Percentiles rank a stretch among this genome's conserved stretches.
Evolutionary conservation across 2,329 filamentous ascomycete species (phyloP).

Genomic region (Xylaria sp.): DNA sequence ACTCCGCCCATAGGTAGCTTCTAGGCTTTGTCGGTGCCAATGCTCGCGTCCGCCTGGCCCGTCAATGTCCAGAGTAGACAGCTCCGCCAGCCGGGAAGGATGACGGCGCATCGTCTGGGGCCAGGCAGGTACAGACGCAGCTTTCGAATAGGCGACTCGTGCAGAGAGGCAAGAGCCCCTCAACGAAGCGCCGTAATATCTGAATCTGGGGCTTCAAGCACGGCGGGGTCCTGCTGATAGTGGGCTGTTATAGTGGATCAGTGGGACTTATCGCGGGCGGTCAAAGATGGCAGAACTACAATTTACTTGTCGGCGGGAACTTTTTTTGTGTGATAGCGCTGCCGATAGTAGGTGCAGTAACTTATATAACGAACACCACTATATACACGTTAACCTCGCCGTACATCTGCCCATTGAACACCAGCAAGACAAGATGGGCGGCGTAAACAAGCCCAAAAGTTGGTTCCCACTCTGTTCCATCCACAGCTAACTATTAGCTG

Average conservation of each 20-base stretch:
- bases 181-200: not conserved
- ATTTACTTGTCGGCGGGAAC: slow-evolving; percentile 39
- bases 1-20: slow-evolving; percentile 26
- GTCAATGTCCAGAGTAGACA: not conserved
- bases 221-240: slow-evolving; percentile 40
- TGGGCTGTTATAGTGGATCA: slow-evolving; percentile 28
- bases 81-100: not conserved
- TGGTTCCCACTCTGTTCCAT: slow-evolving; percentile 28
- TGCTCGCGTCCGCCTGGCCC: not conserved
- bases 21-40: not conserved
- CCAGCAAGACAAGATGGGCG: slow-evolving; percentile 45
- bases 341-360: not conserved
- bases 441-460: slow-evolving; percentile 50
- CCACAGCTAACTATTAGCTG: no score
- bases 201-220: not conserved
- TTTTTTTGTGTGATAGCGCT: slow-evolving; percentile 42
- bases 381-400: not conserved
- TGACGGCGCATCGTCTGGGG: not conserved
- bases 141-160: not conserved
- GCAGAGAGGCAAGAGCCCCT: not conserved
- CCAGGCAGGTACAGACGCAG: not conserved
- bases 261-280: slow-evolving; percentile 44
- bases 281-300: slow-evolving; percentile 43
- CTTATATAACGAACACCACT: slow-evolving; percentile 9
- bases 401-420: slow-evolving; percentile 7